These are phyloP conservation scores for Fraxinus latifolia DNA, from an alignment of 305 asterid species.

Conservation along the genomic window DNA sequence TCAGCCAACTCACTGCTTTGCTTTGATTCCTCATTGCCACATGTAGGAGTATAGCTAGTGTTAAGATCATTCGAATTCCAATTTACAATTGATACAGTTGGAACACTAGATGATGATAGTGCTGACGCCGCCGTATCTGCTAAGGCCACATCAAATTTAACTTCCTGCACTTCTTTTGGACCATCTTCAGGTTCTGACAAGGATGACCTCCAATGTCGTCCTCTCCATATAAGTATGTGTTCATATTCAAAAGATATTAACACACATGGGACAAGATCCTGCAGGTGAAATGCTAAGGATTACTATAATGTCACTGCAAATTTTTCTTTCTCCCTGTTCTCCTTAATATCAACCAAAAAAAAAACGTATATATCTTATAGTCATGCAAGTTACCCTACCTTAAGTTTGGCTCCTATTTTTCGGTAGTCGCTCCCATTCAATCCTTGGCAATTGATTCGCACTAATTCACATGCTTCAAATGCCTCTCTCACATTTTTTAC, in stretches of 20 bases:
- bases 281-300: conserved; percentile 30
- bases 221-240: conserved; percentile 88
- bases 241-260: conserved; percentile 74
- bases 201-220: conserved; percentile 71
- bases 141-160: conserved; percentile 24
- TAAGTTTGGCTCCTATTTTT: conserved; percentile 89
- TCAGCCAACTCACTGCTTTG: conserved; percentile 17
- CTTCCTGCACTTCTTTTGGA: conserved; percentile 32
- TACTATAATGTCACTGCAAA: conserved; percentile 17
- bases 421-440: conserved; percentile 74
- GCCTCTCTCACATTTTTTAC: conserved; percentile 75
- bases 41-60: conserved; percentile 19
- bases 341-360: not conserved
- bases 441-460: conserved; percentile 80
- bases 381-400: conserved; percentile 39
- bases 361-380: not conserved
- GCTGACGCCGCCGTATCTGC: conserved; percentile 13
- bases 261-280: conserved; percentile 96
- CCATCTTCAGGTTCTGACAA: conserved; percentile 31
- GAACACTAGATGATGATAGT: conserved; percentile 31
- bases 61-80: conserved; percentile 23
- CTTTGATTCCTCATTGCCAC: conserved; percentile 30
- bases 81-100: conserved; percentile 18
- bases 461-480: conserved; percentile 88
- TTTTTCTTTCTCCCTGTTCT: not conserved